Conservation (phyloP, 495 filamentous ascomycete species). For the Penicillium silybi region DNA sequence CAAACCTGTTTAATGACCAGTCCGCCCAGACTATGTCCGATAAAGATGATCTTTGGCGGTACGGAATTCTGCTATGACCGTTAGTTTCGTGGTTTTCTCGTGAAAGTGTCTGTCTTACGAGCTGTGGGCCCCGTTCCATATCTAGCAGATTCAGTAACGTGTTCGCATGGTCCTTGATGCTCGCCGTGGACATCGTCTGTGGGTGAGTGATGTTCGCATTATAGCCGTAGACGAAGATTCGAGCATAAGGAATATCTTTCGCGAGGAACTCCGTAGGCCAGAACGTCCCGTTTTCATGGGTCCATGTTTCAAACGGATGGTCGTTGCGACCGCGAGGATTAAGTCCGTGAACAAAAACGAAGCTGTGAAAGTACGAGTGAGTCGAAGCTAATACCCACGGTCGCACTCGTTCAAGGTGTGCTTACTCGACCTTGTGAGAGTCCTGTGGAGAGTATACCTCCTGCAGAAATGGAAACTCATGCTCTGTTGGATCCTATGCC, state of each 20-base stretch:
- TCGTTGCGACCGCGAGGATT: slow-evolving; percentile 36
- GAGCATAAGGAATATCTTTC: slow-evolving; percentile 35
- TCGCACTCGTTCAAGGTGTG: too few relatives aligned
- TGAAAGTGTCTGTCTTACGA: slow-evolving; percentile 7
- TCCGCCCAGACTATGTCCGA: slow-evolving; percentile 46
- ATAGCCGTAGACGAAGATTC: slow-evolving; percentile 43
- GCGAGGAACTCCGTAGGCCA: slow-evolving; percentile 41
- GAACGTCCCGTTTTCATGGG: slow-evolving; percentile 32
- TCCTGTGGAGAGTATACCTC: slow-evolving; percentile 29
- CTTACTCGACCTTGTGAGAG: slow-evolving; percentile 32
- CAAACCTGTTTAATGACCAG: slow-evolving; percentile 44
- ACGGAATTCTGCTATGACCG: slow-evolving; percentile 7
- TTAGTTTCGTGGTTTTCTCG: too few relatives aligned
- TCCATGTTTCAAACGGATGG: slow-evolving; percentile 42
- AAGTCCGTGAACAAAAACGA: slow-evolving; percentile 39
- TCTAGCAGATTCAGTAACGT: slow-evolving; percentile 34
- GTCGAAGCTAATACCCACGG: background rate
- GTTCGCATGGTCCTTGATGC: slow-evolving; percentile 39
- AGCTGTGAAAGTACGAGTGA: slow-evolving; percentile 10
- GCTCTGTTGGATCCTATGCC: slow-evolving; percentile 21
- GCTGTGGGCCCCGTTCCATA: slow-evolving; percentile 28
- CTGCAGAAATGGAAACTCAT: slow-evolving; percentile 37
- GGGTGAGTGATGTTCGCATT: slow-evolving; percentile 39
- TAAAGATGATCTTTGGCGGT: slow-evolving; percentile 39
- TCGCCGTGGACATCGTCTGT: slow-evolving; percentile 35